Evolutionary conservation across 108 stramenopile genomes (phyloP).

Genomic region (Asterionellopsis glacialis): DNA sequence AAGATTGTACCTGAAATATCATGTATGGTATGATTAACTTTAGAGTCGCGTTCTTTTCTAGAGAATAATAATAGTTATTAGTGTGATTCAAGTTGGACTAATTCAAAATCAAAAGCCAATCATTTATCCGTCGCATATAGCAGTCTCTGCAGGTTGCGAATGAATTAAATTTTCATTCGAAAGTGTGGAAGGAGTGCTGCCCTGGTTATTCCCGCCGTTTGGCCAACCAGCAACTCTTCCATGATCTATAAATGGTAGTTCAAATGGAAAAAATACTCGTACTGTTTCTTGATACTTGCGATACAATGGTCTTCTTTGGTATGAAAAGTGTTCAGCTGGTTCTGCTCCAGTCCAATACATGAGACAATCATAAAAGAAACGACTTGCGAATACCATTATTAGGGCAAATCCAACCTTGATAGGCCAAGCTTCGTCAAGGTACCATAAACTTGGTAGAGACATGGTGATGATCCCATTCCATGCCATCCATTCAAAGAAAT

Average conservation of each 20-base stretch:
- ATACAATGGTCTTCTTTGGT: conserved; percentile 8
- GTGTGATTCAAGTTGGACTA: too few relatives aligned
- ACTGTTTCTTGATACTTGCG: conserved; percentile 12
- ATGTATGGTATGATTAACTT: too few relatives aligned
- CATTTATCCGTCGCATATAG: too few relatives aligned
- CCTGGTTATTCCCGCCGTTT: neutral
- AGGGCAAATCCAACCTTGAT: neutral
- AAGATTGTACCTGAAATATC: too few relatives aligned
- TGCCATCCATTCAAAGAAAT: conserved; percentile 18
- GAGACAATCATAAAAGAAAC: conserved; percentile 17
- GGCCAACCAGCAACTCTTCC: conserved; percentile 15
- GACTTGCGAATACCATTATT: neutral
- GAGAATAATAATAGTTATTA: too few relatives aligned
- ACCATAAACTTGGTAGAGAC: neutral
- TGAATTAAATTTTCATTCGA: too few relatives aligned
- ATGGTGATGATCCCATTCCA: conserved; percentile 6
- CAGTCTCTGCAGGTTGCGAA: too few relatives aligned
- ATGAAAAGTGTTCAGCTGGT: conserved; percentile 13
- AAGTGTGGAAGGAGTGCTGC: too few relatives aligned
- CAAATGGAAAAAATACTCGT: conserved; percentile 9
- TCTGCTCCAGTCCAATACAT: conserved; percentile 19
- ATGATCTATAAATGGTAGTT: conserved; percentile 10
- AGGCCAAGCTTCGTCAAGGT: too few relatives aligned
- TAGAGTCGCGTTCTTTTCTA: too few relatives aligned
- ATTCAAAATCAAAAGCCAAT: too few relatives aligned